Conservation (phyloP, 2,329 filamentous ascomycete genomes). For the Clathrospora elynae region DNA sequence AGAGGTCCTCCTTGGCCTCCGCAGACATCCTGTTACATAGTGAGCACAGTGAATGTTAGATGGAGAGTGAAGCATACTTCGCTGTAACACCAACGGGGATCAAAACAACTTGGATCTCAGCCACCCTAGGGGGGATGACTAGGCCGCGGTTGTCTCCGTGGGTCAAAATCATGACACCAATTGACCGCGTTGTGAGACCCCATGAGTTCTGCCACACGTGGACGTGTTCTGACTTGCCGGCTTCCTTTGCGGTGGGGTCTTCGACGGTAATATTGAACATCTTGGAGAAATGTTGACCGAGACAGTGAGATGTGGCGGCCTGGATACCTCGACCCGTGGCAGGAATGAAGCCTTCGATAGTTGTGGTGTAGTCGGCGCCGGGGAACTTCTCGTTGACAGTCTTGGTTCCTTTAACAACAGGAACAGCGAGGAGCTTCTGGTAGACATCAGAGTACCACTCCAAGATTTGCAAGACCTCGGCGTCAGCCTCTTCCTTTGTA, state of each 20-base stretch:
- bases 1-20: conserved; percentile 77
- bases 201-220: conserved; percentile 99
- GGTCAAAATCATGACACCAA: conserved; percentile 99
- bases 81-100: conserved; percentile 93
- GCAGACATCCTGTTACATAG: conserved; percentile 53
- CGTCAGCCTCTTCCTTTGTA: conserved; percentile 77
- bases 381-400: conserved; percentile 99
- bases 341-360: conserved; percentile 95
- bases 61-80: conserved; percentile 63
- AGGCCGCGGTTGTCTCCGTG: conserved; percentile 96
- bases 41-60: conserved; percentile 9
- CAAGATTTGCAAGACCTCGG: conserved; percentile 90
- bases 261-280: conserved; percentile 99
- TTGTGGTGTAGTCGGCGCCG: conserved; percentile 94
- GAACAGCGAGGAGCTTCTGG: conserved; percentile 90
- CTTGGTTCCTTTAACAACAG: conserved; percentile 91
- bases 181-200: conserved; percentile 95
- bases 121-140: conserved; percentile 87
- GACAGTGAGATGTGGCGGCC: conserved; percentile 89
- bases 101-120: conserved; percentile 82
- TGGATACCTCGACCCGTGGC: conserved; percentile 96
- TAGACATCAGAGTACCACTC: conserved; percentile 93
- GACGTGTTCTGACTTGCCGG: conserved; percentile 69
- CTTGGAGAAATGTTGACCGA: conserved; percentile 98
- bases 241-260: conserved; percentile 73